These are phyloP conservation scores for Pseudomonodictys pantanalensis DNA, from an alignment of 495 filamentous ascomycete species.

Conservation along the genomic window DNA sequence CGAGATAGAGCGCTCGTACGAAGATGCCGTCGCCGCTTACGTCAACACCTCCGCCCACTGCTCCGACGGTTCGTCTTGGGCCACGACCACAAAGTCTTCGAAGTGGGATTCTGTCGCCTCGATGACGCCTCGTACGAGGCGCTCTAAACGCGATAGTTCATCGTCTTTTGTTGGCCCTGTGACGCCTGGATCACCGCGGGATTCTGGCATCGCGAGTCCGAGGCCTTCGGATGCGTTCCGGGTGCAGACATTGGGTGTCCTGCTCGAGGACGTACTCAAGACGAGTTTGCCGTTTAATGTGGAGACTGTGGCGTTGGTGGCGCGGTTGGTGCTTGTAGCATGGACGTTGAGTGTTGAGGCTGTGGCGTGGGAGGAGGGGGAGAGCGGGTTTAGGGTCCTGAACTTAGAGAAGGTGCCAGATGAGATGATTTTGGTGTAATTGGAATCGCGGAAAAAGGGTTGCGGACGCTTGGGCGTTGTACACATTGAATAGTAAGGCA, in stretches of 20 bases:
- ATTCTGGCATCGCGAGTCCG: background rate
- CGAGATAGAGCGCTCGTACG: slow-evolving; percentile 12
- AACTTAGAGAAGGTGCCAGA: background rate
- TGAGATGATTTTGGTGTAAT: slow-evolving; percentile 3
- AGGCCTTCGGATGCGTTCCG: slow-evolving; percentile 4
- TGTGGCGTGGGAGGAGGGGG: slow-evolving; percentile 16
- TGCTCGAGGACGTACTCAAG: slow-evolving; percentile 13
- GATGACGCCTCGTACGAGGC: too few species aligned
- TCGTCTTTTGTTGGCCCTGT: background rate
- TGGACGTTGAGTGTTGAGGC: slow-evolving; percentile 20
- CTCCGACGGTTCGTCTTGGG: background rate
- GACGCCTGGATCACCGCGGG: background rate
- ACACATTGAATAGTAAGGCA: too few species aligned
- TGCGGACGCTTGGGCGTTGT: background rate
- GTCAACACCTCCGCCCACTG: background rate
- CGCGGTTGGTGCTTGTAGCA: slow-evolving; percentile 16
- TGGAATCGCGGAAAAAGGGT: background rate
- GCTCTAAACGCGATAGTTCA: too few species aligned
- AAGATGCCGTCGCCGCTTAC: slow-evolving; percentile 5
- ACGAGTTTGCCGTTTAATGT: slow-evolving; percentile 12
- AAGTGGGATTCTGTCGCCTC: background rate
- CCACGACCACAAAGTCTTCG: background rate
- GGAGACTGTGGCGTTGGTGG: slow-evolving; percentile 9
- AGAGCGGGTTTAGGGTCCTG: background rate
- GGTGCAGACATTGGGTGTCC: background rate